Conservation (phyloP, 1,284 basidiomycete species). For the Ceratobasidium theobromae region DNA sequence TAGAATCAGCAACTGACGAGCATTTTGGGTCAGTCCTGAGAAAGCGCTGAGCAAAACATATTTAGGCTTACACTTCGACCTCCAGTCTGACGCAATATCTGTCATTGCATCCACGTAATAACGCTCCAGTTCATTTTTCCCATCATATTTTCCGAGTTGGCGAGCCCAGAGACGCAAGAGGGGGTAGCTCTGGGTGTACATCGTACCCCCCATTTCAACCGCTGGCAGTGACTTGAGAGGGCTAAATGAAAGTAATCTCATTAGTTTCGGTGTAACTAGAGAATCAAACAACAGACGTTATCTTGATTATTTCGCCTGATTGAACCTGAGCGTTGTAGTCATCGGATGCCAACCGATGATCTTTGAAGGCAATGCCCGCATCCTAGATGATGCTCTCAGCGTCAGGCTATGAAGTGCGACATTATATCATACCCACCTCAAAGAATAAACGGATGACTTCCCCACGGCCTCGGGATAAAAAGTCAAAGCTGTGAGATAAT, state of each 20-base stretch:
- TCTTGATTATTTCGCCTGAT: slow-evolving; percentile 23
- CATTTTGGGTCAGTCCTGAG: neutral
- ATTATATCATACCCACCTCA: neutral
- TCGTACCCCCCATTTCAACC: slow-evolving; percentile 2
- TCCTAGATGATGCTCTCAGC: neutral
- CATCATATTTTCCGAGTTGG: slow-evolving; percentile 21
- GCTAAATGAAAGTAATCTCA: neutral
- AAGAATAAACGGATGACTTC: slow-evolving; percentile 25
- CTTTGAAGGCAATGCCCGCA: slow-evolving; percentile 28
- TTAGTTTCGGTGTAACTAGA: neutral
- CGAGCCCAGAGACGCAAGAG: slow-evolving; percentile 19
- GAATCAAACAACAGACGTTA: neutral
- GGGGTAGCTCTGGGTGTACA: slow-evolving; percentile 17
- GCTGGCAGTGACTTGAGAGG: slow-evolving; percentile 21
- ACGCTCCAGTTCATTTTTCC: slow-evolving; percentile 17
- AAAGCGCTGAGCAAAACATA: too few relatives aligned
- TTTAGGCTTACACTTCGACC: slow-evolving; percentile 17
- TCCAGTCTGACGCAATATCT: slow-evolving; percentile 28
- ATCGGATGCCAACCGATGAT: slow-evolving; percentile 4
- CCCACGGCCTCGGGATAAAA: slow-evolving; percentile 19
- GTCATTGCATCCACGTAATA: slow-evolving; percentile 27
- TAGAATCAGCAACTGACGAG: slow-evolving; percentile 6
- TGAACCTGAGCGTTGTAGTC: slow-evolving; percentile 14
- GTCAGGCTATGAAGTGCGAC: neutral
- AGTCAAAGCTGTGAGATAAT: slow-evolving; percentile 3